A percentile compares a stretch with the other conserved stretches of the same genome.
Evolutionary conservation across 768 basidiomycete species (phyloP).

Genomic region (Hydnum rufescens): DNA sequence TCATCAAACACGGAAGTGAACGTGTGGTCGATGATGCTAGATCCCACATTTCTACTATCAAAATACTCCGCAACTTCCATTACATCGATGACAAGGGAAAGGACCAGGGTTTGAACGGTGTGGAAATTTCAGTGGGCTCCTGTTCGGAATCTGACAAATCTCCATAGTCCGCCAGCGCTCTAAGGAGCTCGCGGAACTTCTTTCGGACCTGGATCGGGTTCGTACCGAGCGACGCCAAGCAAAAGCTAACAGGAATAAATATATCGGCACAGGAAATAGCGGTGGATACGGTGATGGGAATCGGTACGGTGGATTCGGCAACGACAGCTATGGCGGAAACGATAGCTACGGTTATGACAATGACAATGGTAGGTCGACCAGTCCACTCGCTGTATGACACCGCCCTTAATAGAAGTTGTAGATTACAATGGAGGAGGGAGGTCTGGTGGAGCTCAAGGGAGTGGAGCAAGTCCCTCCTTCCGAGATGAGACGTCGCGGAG

Average conservation of each 20-base stretch:
- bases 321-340: conserved; percentile 19
- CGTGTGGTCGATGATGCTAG: conserved; percentile 95
- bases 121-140: conserved; percentile 4
- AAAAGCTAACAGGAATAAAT: conserved; percentile 77
- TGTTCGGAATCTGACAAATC: not conserved
- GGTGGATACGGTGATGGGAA: conserved; percentile 35
- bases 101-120: conserved; percentile 94
- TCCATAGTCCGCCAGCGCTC: conserved; percentile 78
- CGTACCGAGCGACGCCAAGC: conserved; percentile 80
- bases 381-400: no score
- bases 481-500: conserved; percentile 32
- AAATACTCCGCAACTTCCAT: conserved; percentile 95
- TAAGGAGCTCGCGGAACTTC: conserved; percentile 77
- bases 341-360: not conserved
- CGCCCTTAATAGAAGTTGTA: no score
- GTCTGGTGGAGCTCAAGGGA: conserved; percentile 23
- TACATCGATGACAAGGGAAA: conserved; percentile 98
- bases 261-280: conserved; percentile 58
- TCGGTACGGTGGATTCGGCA: conserved; percentile 54
- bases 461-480: conserved; percentile 28
- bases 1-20: conserved; percentile 92
- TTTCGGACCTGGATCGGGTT: conserved; percentile 81
- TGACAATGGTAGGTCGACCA: not conserved
- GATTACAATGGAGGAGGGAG: no score
- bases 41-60: conserved; percentile 83